Evolutionary conservation across 2,329 filamentous ascomycete species (phyloP).

Genomic region (Xylaria sp.): DNA sequence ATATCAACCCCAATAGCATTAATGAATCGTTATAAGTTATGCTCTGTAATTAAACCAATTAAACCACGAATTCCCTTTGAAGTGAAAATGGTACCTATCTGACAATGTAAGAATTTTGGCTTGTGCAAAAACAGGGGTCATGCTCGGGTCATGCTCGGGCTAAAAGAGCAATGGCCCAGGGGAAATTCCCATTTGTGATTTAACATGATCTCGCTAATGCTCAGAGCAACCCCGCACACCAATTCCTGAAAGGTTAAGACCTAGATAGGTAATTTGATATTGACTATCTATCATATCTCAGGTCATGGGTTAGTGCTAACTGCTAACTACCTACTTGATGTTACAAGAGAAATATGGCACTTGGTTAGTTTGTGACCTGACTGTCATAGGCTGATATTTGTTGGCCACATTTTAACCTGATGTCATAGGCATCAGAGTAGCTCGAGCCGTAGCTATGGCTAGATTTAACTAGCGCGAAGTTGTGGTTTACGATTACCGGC

Average conservation of each 20-base stretch:
- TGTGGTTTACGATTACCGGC: not conserved
- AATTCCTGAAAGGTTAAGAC: no score
- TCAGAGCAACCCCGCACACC: not conserved
- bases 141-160: not conserved
- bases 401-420: not conserved
- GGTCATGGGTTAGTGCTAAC: not conserved
- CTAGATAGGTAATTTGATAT: not conserved
- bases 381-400: not conserved
- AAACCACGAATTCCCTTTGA: no score
- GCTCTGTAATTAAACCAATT: no score
- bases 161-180: not conserved
- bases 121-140: not conserved
- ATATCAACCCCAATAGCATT: no score
- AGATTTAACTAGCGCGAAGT: no score
- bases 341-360: not conserved
- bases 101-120: not conserved
- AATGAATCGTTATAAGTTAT: no score
- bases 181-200: not conserved
- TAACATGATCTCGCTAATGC: not conserved
- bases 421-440: not conserved
- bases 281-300: not conserved
- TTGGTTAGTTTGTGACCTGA: not conserved
- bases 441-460: not conserved
- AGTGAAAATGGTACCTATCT: no score
- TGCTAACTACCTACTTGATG: not conserved